Conservation (phyloP, 73 alveolate species). For the Urostyla sp. region DNA sequence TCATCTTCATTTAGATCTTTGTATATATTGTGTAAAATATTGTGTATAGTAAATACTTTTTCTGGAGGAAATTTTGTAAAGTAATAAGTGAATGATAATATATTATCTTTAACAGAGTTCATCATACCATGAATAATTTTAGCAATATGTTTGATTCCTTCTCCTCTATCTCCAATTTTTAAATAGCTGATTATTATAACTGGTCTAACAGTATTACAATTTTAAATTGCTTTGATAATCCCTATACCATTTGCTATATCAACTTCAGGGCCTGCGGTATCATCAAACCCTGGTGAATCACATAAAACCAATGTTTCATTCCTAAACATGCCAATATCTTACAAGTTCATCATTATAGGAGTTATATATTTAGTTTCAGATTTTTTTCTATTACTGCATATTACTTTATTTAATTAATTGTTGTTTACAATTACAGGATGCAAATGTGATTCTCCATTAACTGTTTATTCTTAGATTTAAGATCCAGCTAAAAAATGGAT, state of each 20-base stretch:
- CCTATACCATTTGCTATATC: neutral
- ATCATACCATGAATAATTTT: neutral
- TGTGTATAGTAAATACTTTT: neutral
- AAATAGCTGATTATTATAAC: neutral
- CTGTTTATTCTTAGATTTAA: no score
- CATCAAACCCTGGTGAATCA: neutral
- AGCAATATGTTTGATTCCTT: neutral
- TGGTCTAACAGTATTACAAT: neutral
- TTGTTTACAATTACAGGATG: no score
- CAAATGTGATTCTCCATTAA: no score
- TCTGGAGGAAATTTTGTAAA: neutral
- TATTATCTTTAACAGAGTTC: neutral
- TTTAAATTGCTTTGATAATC: neutral
- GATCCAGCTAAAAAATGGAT: no score
- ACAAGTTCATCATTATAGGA: neutral
- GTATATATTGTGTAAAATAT: no score
- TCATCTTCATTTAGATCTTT: neutral
- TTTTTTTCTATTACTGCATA: no score
- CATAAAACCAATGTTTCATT: no score
- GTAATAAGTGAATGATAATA: no score
- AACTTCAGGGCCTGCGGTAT: neutral
- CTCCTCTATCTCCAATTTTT: neutral
- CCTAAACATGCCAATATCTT: no score
- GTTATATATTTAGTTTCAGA: neutral
- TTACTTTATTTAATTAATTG: no score